These are phyloP conservation scores for Rhodotorula toruloides DNA, from an alignment of 768 basidiomycete species.

Conservation along the genomic window DNA sequence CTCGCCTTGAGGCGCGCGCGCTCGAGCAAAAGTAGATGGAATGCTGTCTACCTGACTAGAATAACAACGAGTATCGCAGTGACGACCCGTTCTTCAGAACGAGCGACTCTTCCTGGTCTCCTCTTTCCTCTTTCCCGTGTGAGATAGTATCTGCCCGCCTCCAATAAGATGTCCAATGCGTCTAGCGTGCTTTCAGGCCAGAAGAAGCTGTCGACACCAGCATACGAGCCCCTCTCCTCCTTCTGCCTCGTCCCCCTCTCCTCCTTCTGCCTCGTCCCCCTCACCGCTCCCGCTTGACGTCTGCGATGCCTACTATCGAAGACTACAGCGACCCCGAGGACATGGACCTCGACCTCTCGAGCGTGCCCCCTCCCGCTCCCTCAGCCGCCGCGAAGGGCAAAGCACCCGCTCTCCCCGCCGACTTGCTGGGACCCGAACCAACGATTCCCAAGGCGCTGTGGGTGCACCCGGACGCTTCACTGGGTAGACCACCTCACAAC, in stretches of 20 bases:
- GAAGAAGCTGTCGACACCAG: too few species aligned
- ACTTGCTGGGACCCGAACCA: neutral
- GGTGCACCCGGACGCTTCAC: neutral
- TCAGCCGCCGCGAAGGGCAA: slow-evolving; percentile 2
- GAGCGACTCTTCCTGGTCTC: too few species aligned
- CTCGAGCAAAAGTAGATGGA: too few species aligned
- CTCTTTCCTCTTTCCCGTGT: too few species aligned
- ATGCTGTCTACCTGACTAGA: neutral
- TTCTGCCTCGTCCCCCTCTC: neutral
- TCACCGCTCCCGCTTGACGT: too few species aligned
- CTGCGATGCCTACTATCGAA: slow-evolving; percentile 35
- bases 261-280: too few species aligned
- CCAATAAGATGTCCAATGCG: too few species aligned
- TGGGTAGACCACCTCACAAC: neutral
- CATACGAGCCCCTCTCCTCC: neutral
- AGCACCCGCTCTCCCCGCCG: neutral
- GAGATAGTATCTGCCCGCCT: too few species aligned
- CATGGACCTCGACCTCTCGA: slow-evolving; percentile 21
- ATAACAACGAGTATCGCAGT: too few species aligned
- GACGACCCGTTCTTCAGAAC: too few species aligned
- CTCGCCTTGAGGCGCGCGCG: too few species aligned
- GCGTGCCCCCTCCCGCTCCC: neutral
- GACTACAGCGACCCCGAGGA: slow-evolving; percentile 36
- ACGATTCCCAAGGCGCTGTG: slow-evolving; percentile 10
- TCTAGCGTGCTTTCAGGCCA: too few species aligned